Evolutionary conservation across 169 alveolate genomes (phyloP).

Genomic region (Eimeria acervulina): DNA sequence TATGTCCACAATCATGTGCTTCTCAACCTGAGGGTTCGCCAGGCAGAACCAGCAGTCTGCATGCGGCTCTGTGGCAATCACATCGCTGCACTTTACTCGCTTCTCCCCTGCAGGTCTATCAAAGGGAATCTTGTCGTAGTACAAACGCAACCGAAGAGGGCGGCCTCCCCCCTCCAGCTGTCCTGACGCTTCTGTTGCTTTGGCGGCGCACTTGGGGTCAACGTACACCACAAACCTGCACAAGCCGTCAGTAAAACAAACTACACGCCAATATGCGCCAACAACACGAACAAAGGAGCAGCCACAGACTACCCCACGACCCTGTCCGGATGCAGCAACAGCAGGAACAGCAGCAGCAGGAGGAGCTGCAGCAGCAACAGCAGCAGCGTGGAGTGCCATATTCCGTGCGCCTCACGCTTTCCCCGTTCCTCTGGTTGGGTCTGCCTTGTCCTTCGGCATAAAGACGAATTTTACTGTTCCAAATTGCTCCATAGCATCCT

Average conservation of each 20-base stretch:
- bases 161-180: slow-evolving; percentile 83
- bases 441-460: slow-evolving; percentile 75
- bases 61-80: slow-evolving; percentile 78
- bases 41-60: slow-evolving; percentile 87
- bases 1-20: slow-evolving; percentile 80
- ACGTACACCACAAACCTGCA: slow-evolving; percentile 80
- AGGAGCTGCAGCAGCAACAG: background rate
- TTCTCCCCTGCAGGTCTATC: slow-evolving; percentile 59
- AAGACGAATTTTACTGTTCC: slow-evolving; percentile 77
- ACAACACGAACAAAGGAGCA: background rate
- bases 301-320: background rate
- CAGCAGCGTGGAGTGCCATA: background rate
- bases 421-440: slow-evolving; percentile 74
- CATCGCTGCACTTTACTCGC: slow-evolving; percentile 29
- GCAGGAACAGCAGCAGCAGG: background rate
- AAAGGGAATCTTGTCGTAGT: slow-evolving; percentile 83
- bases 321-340: background rate
- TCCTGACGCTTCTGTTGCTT: slow-evolving; percentile 83
- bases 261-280: background rate
- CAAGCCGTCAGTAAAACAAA: background rate
- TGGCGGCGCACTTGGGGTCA: slow-evolving; percentile 68
- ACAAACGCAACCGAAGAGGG: slow-evolving; percentile 66
- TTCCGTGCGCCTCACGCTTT: slow-evolving; percentile 78
- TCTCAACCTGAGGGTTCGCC: slow-evolving; percentile 85
- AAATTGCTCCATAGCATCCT: slow-evolving; percentile 66